These are phyloP conservation scores for Raphidocelis subcapitata DNA, from an alignment of 139 green algal species.

Conservation along the genomic window DNA sequence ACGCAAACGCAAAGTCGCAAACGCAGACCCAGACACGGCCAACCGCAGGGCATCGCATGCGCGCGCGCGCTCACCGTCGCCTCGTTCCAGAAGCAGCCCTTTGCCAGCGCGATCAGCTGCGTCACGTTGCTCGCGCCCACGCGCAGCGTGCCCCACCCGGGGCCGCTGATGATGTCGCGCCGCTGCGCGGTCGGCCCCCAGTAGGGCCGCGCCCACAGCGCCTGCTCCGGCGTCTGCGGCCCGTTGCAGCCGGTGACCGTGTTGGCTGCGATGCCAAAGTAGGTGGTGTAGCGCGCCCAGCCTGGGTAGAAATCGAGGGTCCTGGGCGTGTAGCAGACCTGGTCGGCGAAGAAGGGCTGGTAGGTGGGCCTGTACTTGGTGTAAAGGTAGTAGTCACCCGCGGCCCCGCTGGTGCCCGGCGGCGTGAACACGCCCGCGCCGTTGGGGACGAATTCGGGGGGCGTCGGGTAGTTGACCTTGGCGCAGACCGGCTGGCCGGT, in stretches of 20 bases:
- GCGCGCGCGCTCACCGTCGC: neutral
- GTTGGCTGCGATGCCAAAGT: conserved; percentile 13
- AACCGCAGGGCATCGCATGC: too few relatives aligned
- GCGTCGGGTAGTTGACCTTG: too few relatives aligned
- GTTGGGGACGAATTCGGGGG: too few relatives aligned
- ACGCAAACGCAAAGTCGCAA: too few relatives aligned
- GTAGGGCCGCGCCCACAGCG: conserved; percentile 20
- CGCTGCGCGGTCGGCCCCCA: conserved; percentile 20
- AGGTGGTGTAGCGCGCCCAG: conserved; percentile 1
- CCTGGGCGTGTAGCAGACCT: conserved; percentile 21
- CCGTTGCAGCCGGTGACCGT: conserved; percentile 16
- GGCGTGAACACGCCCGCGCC: too few relatives aligned
- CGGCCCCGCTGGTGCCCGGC: too few relatives aligned
- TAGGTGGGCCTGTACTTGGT: conserved; percentile 6
- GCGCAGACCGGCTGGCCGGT: too few relatives aligned
- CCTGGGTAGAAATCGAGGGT: conserved; percentile 1
- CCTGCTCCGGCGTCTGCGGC: conserved; percentile 1
- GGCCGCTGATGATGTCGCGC: conserved; percentile 6
- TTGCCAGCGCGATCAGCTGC: too few relatives aligned
- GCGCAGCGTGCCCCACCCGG: conserved; percentile 8
- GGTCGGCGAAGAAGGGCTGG: conserved; percentile 14
- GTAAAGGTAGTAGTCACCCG: conserved; percentile 6
- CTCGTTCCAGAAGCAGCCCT: conserved; percentile 20
- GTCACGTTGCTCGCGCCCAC: neutral
- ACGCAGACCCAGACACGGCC: too few relatives aligned